phyloP scores from a whole-genome alignment of 1,284 basidiomycete species.

The Ganoderma meredithae region DNA sequence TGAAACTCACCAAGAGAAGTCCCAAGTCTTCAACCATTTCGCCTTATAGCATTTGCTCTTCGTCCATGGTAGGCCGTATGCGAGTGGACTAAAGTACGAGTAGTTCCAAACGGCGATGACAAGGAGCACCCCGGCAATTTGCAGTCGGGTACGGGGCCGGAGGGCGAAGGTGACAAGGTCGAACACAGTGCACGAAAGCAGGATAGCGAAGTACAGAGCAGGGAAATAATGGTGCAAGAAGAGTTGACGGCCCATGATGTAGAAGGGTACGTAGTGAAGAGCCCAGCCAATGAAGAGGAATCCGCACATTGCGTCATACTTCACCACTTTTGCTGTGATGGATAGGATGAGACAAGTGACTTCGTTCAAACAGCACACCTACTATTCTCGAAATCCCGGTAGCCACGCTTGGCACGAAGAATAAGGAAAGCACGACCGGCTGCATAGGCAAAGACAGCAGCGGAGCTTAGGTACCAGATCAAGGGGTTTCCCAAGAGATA shows the following conservation, averaged over 20 bases:
- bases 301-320: constrained; percentile 90
- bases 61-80: constrained; percentile 92
- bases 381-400: constrained; percentile 92
- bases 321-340: constrained; percentile 81
- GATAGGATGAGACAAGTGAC: not conserved
- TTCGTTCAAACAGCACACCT: constrained; percentile 42
- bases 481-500: constrained; percentile 96
- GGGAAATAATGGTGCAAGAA: constrained; percentile 99
- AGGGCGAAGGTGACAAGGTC: constrained; percentile 87
- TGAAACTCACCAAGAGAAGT: constrained; percentile 85
- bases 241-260: constrained; percentile 93
- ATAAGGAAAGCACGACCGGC: constrained; percentile 80
- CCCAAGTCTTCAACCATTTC: constrained; percentile 93
- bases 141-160: constrained; percentile 78
- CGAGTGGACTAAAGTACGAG: constrained; percentile 81
- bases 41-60: constrained; percentile 78
- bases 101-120: constrained; percentile 84
- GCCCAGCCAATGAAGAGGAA: constrained; percentile 95
- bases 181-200: constrained; percentile 82
- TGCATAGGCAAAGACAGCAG: constrained; percentile 75
- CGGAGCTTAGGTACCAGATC: constrained; percentile 88
- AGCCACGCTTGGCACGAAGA: constrained; percentile 91
- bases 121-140: constrained; percentile 79
- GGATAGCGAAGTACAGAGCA: constrained; percentile 92
- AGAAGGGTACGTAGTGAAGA: constrained; percentile 97